Evolutionary conservation across 2,329 filamentous ascomycete genomes (phyloP), one percentile per base, ranked within the genome.

Genomic region (Aspergillus pseudoglaucus): DNA sequence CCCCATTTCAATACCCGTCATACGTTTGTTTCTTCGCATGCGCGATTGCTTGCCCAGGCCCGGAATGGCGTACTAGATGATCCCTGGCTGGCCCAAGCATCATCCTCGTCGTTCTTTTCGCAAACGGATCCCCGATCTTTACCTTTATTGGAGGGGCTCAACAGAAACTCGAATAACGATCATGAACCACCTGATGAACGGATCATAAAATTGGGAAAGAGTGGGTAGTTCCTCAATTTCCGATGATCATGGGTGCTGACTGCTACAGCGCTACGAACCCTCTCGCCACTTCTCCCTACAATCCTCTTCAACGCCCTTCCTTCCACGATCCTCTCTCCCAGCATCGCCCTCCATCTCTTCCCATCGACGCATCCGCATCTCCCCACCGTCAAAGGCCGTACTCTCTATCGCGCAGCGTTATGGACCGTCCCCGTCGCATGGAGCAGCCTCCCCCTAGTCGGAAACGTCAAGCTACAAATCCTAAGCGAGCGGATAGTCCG

Each of bases 381-480:
- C 2, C 93, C 93, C 30, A 87, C 83, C n/a, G 93, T 97, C 37
- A 88, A 88, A 23, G 93, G 93, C 45, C 83, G 87, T 42, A 86
- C 96, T 32, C 86, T 89, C 42, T 98, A 98, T 67, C 87, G 87
- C 32, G 91, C 93, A 15, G 93, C 93, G 2, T 76, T 98, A 33
- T 97, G 90, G 90, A 96, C 93, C 0, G 90, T 90, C 0, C 93
- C 93, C 0, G 85, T 98, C 45, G 91, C 90, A 25, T 98, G 93
- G 93, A 94, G 94, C 61, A 83, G 88, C 23, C 79, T 98, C 1
- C 93, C 93, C 2, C 81, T 97, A 17, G 80, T 96, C 27, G 90
- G 91, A 56, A 95, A 95, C 61, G 88, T 96, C 40, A 84, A 83
- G 57, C 79, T 98, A 9, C 83, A 88, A 59, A 93, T 98, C 45